Evolutionary conservation across 768 basidiomycete species (phyloP), one percentile per base, ranked within the genome.

Genomic region (Russula emetica): DNA sequence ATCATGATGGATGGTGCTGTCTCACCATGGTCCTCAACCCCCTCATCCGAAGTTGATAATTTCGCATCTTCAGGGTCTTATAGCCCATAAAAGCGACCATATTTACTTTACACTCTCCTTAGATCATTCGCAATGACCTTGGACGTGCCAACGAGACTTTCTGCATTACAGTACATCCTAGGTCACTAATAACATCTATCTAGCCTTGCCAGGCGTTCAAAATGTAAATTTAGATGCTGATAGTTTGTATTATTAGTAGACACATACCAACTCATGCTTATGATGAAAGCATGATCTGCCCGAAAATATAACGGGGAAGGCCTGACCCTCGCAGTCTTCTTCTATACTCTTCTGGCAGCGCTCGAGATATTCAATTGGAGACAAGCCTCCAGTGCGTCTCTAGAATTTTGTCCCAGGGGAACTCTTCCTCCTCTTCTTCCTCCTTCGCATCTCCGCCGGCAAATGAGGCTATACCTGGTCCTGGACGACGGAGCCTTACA

Each of bases 1-100:
- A 88, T 92, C 72, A 81, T 90, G 79, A 78, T 85, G n/a, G 87
- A 88, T 71, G 85, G 88, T 62, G 78, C 85, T 7, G 76, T 79
- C 49, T 76, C 83, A 14, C 78, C 82, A 1, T 80, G 76, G 80
- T 56, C 71, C 14, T 57, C 71, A 44, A 42, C 53, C 6, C 26
- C 56, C 5, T 62, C 64, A 44, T 62, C 67, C 16, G 67, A 61
- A 38, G 57, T 34, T 42, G 54, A 61, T 61, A 26, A 26, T 26
- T 26, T 28, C 14, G 18, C 16, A 26, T 50, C 59, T 18, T 38
- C 57, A 40, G 16, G 63, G 26, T 63, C 63, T 13, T 32, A 60
- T 51, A 67, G 63, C 49, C 57, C 67, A 34, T 62, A 58, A 60
- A 51, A 55, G 9, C 38, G 18, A 50, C 32, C 18, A 28, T 30